Evolutionary conservation across 306 rosid species (phyloP), one percentile per base, ranked within the genome.

Genomic region (Sicyos edulis): DNA sequence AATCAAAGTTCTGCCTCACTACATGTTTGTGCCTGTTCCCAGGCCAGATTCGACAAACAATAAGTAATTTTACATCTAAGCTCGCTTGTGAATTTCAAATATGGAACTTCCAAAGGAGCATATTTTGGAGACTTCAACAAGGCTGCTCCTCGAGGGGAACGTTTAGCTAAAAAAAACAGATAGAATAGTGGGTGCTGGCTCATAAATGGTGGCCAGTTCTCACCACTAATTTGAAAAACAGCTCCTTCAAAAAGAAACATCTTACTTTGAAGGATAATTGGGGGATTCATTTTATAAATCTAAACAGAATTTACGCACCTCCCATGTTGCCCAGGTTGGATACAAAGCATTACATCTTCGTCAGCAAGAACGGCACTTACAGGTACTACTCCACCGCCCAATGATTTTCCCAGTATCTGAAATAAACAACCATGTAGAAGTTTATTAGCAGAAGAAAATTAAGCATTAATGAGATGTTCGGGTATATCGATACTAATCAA

Each of bases 281-380:
- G n/a, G n/a, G n/a, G n/a, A n/a, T n/a, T n/a, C n/a, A n/a, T n/a
- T n/a, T n/a, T n/a, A n/a, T n/a, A n/a, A n/a, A n/a, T n/a, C n/a
- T n/a, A 21, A 66, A 45, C 19, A 47, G 57, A 67, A 73, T 60
- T 49, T 70, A 56, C 68, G 77, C 73, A 93, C 99, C 99, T 93
- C 86, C 99, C 99, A 75, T 91, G 99, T 81, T 93, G 96, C 80
- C 99, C 99, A 14, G 97, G 99, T 81, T 72, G 86, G 81, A 93
- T 82, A 80, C 95, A 93, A 74, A 93, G 99, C 99, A 93, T 93
- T 71, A 91, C 70, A 10, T 87, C 96, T 83, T 91, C 87, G 89
- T 93, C 95, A 8, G 99, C 90, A 77, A 93, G 99, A 74, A 93
- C 97, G 29, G 95, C 99, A 77, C 99, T 91, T 64, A 93, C 97